phyloP scores from a whole-genome alignment of 2,329 filamentous ascomycete genomes.

The Fusarium chaquense region DNA sequence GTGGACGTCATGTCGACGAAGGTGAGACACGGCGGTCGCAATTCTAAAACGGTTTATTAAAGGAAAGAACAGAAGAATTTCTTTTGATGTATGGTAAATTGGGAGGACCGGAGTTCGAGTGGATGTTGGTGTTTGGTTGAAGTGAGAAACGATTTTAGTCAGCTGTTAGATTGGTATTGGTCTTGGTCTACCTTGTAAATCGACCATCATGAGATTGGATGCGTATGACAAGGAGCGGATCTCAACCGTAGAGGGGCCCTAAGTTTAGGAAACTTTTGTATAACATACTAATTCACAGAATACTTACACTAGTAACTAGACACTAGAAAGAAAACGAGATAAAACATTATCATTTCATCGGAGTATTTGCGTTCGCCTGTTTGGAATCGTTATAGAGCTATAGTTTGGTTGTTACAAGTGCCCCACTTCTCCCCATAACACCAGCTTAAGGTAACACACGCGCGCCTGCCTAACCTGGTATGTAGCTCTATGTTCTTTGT shows the following conservation, averaged over 20 bases:
- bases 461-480: neutral
- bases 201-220: neutral
- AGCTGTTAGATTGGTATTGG: neutral
- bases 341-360: too few relatives aligned
- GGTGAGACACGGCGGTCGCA: neutral
- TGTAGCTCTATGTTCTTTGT: neutral
- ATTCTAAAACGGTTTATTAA: accelerated
- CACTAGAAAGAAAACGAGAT: neutral
- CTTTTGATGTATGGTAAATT: neutral
- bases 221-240: neutral
- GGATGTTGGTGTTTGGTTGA: constrained; percentile 12
- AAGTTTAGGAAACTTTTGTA: neutral
- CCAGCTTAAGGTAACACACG: neutral
- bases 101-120: neutral
- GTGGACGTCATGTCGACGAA: constrained; percentile 40
- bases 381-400: constrained; percentile 13
- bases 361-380: neutral
- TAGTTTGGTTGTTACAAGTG: neutral
- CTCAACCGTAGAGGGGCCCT: neutral
- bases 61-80: neutral
- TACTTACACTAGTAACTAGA: neutral
- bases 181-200: neutral
- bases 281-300: neutral
- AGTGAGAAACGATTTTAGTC: constrained; percentile 7
- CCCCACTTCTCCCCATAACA: constrained; percentile 19